These are phyloP conservation scores for Mycena venus DNA, from an alignment of 768 basidiomycete genomes.

Conservation along the genomic window DNA sequence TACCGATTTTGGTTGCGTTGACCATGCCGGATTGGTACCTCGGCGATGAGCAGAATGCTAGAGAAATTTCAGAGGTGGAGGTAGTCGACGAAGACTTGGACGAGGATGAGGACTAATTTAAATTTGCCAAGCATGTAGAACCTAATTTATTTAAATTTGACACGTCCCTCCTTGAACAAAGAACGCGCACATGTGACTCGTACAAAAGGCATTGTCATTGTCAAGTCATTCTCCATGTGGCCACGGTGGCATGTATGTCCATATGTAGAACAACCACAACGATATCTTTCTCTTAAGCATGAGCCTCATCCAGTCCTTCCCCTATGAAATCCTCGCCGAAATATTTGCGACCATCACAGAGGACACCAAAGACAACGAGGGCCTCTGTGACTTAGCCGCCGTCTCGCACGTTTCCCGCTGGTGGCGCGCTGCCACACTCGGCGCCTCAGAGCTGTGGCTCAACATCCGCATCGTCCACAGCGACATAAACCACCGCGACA, in stretches of 20 bases:
- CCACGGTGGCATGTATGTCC: neutral
- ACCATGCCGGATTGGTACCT: conserved; percentile 78
- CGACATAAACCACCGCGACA: neutral
- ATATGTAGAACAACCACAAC: neutral
- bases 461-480: neutral
- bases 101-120: neutral
- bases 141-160: neutral
- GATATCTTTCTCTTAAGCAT: neutral
- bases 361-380: no score
- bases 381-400: neutral
- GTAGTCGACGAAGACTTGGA: neutral
- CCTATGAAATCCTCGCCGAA: neutral
- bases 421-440: conserved; percentile 16
- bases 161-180: neutral
- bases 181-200: conserved; percentile 3
- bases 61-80: conserved; percentile 36
- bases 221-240: neutral
- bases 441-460: conserved; percentile 20
- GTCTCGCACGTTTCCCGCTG: conserved; percentile 10
- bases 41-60: conserved; percentile 78
- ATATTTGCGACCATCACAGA: neutral
- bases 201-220: neutral
- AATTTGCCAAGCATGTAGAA: neutral
- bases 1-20: conserved; percentile 71
- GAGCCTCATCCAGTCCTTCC: conserved; percentile 8